phyloP scores from a whole-genome alignment of 495 filamentous ascomycete genomes.

The Hypoxylon trugodes region DNA sequence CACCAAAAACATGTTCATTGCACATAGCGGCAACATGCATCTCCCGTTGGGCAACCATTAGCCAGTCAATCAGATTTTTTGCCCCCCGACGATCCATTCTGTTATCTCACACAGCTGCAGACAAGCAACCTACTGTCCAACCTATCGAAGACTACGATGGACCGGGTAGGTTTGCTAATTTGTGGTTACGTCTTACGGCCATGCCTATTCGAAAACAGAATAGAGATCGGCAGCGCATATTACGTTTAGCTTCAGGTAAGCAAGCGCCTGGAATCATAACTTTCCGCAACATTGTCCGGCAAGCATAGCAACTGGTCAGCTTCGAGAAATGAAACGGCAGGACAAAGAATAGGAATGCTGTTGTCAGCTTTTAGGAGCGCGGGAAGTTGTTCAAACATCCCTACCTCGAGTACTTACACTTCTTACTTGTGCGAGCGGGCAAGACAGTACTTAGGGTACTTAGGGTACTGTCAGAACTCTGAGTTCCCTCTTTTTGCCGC shows the following conservation, averaged over 20 bases:
- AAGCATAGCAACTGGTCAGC: constrained; percentile 30
- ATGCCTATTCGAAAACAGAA: constrained; percentile 13
- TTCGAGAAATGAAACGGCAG: constrained; percentile 36
- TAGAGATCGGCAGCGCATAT: constrained; percentile 27
- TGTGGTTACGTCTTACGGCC: constrained; percentile 24
- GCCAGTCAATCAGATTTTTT: constrained; percentile 25
- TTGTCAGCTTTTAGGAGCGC: constrained; percentile 36
- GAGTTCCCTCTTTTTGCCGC: constrained; percentile 18
- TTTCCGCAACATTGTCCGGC: constrained; percentile 16
- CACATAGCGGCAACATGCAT: constrained; percentile 39
- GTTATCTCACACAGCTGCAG: constrained; percentile 23
- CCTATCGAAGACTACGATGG: constrained; percentile 3
- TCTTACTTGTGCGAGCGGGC: constrained; percentile 24
- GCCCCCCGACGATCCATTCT: constrained; percentile 35
- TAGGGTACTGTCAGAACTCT: constrained; percentile 37
- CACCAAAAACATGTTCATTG: constrained; percentile 14
- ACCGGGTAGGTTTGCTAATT: constrained; percentile 18
- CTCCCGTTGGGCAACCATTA: constrained; percentile 23
- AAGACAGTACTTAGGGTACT: too few species aligned
- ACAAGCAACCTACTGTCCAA: constrained; percentile 8
- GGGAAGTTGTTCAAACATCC: constrained; percentile 28
- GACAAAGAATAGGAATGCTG: constrained; percentile 19
- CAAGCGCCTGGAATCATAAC: constrained; percentile 36
- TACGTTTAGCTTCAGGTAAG: constrained; percentile 39
- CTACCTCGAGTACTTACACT: too few species aligned